These are phyloP conservation scores for Penicillium sp. DNA, from an alignment of 2,329 filamentous ascomycete genomes.

Conservation along the genomic window DNA sequence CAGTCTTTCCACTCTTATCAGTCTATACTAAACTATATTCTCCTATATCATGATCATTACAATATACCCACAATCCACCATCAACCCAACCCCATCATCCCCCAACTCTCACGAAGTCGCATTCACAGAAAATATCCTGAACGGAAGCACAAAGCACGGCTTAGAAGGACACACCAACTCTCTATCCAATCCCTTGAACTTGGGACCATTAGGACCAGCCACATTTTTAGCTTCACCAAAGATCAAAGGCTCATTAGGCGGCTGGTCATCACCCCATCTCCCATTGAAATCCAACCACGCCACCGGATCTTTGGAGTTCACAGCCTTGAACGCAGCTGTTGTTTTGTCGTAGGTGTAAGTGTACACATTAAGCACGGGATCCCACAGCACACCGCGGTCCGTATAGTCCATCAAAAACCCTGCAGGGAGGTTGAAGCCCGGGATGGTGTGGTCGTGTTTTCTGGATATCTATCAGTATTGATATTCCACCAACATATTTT, in stretches of 20 bases:
- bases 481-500: neutral
- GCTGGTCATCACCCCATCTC: constrained; percentile 62
- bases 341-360: constrained; percentile 54
- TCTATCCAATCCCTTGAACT: constrained; percentile 59
- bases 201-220: constrained; percentile 61
- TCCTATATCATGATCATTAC: neutral
- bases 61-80: neutral
- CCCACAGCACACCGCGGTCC: constrained; percentile 59
- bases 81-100: neutral
- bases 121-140: constrained; percentile 28
- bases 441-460: constrained; percentile 63
- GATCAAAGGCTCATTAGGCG: constrained; percentile 51
- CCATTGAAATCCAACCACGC: constrained; percentile 59
- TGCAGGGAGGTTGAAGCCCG: constrained; percentile 57
- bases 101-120: neutral
- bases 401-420: constrained; percentile 58
- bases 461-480: constrained; percentile 29
- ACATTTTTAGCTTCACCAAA: constrained; percentile 58
- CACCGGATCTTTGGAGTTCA: constrained; percentile 49
- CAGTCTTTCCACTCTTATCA: neutral
- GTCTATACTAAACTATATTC: neutral
- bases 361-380: constrained; percentile 57
- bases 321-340: constrained; percentile 49
- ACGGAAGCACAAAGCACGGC: constrained; percentile 46
- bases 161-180: constrained; percentile 57